Conservation (phyloP, 2,329 filamentous ascomycete genomes). For the Corinectria fuckeliana region DNA sequence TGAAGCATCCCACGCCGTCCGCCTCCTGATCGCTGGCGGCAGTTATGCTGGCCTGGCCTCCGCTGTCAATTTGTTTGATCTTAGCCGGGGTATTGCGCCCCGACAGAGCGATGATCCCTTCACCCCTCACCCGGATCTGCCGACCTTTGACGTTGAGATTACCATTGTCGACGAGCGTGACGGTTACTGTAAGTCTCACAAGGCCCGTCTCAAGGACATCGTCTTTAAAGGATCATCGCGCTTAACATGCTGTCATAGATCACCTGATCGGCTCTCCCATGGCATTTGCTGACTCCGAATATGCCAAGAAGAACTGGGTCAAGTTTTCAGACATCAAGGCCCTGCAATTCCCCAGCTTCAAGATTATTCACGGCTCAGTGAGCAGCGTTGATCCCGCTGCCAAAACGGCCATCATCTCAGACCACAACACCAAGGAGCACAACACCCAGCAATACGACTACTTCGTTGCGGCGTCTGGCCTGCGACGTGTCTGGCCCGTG, state of each 20-base stretch:
- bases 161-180: conserved; percentile 82
- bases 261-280: conserved; percentile 80
- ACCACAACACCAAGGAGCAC: conserved; percentile 52
- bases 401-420: conserved; percentile 65
- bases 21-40: conserved; percentile 72
- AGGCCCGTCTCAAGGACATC: neutral
- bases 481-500: conserved; percentile 73
- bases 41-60: conserved; percentile 75
- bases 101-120: conserved; percentile 51
- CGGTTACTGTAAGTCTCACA: conserved; percentile 72
- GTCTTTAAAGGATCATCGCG: neutral
- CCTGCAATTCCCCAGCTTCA: conserved; percentile 67
- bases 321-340: conserved; percentile 71
- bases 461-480: conserved; percentile 74
- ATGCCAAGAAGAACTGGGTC: conserved; percentile 73
- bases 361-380: conserved; percentile 70
- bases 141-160: conserved; percentile 67
- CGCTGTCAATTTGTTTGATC: conserved; percentile 70
- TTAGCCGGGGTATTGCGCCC: conserved; percentile 62
- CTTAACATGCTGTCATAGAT: conserved; percentile 53
- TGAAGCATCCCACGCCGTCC: conserved; percentile 48
- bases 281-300: conserved; percentile 68
- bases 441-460: conserved; percentile 70
- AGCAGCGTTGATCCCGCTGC: conserved; percentile 62
- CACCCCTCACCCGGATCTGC: conserved; percentile 48